These are phyloP conservation scores for Juglanconis juglandina DNA, from an alignment of 2,329 filamentous ascomycete species.

Conservation along the genomic window DNA sequence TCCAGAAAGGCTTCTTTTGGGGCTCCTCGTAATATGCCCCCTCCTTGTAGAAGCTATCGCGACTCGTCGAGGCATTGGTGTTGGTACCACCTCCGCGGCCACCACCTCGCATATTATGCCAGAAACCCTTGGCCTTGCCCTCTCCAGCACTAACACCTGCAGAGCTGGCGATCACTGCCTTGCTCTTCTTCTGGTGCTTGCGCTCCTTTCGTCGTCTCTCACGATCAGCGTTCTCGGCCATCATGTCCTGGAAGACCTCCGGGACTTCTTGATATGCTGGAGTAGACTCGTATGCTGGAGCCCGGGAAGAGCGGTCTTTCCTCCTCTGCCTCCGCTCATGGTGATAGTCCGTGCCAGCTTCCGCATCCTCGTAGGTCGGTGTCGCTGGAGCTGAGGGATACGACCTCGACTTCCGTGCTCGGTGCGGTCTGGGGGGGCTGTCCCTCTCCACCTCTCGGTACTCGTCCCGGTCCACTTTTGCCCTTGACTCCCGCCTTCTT, in stretches of 20 bases:
- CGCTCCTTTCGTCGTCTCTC: constrained; percentile 12
- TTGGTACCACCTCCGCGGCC: constrained; percentile 13
- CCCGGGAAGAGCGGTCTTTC: constrained; percentile 10
- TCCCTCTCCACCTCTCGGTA: constrained; percentile 16
- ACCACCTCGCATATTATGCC: constrained; percentile 41
- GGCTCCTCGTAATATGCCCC: constrained; percentile 40
- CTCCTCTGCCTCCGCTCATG: constrained; percentile 13
- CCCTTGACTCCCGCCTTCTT: constrained; percentile 14
- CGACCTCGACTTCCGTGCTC: constrained; percentile 11
- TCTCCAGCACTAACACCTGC: constrained; percentile 71
- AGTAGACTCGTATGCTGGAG: neutral
- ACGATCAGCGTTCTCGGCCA: constrained; percentile 13
- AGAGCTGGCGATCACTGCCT: constrained; percentile 43
- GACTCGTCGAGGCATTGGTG: constrained; percentile 35
- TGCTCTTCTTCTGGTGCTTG: constrained; percentile 42
- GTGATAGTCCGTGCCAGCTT: constrained; percentile 2
- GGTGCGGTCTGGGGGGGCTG: constrained; percentile 11
- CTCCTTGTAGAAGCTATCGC: constrained; percentile 49
- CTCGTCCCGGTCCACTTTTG: constrained; percentile 11
- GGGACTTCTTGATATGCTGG: constrained; percentile 5
- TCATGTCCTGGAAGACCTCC: constrained; percentile 11
- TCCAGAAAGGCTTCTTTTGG: constrained; percentile 39
- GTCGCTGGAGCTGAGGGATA: constrained; percentile 3
- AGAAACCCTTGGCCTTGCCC: constrained; percentile 41
- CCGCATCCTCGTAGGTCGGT: constrained; percentile 11